Evolutionary conservation across 1,139 yeast species (phyloP).

Genomic region (Kurtzmaniella natalensis): DNA sequence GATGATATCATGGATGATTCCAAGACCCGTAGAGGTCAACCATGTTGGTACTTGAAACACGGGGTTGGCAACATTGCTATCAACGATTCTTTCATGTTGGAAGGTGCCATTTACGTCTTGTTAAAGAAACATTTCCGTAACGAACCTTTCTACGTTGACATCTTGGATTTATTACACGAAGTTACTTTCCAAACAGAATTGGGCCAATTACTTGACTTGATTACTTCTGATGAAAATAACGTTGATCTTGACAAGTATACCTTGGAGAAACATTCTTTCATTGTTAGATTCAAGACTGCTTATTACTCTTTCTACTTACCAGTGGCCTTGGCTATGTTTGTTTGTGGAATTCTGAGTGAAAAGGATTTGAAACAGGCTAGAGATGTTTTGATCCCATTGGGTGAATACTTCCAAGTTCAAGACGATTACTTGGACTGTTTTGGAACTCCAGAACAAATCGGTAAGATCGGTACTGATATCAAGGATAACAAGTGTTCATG

Average conservation of each 20-base stretch:
- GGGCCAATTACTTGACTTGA: constrained; percentile 92
- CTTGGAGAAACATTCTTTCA: constrained; percentile 85
- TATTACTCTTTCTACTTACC: constrained; percentile 97
- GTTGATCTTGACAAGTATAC: constrained; percentile 88
- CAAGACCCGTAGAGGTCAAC: constrained; percentile 96
- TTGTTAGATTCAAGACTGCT: constrained; percentile 95
- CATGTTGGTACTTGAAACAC: constrained; percentile 90
- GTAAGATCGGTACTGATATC: constrained; percentile 98
- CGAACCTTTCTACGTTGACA: constrained; percentile 81
- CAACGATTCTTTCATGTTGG: constrained; percentile 95
- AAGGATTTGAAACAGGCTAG: constrained; percentile 82
- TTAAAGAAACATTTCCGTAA: constrained; percentile 83
- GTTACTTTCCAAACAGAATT: constrained; percentile 96
- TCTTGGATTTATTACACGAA: constrained; percentile 88
- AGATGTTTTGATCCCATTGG: constrained; percentile 87
- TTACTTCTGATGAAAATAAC: constrained; percentile 94
- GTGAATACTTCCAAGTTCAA: constrained; percentile 98
- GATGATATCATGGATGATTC: constrained; percentile 99
- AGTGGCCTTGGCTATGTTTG: constrained; percentile 93
- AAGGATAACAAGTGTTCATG: constrained; percentile 98
- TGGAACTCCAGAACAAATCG: constrained; percentile 96
- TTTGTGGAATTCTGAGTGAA: constrained; percentile 72
- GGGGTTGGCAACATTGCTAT: constrained; percentile 91
- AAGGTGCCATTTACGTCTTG: constrained; percentile 86
- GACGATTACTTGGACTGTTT: constrained; percentile 97